phyloP scores from a whole-genome alignment of 78 protist genomes.

The Salpingoeca rosetta region DNA sequence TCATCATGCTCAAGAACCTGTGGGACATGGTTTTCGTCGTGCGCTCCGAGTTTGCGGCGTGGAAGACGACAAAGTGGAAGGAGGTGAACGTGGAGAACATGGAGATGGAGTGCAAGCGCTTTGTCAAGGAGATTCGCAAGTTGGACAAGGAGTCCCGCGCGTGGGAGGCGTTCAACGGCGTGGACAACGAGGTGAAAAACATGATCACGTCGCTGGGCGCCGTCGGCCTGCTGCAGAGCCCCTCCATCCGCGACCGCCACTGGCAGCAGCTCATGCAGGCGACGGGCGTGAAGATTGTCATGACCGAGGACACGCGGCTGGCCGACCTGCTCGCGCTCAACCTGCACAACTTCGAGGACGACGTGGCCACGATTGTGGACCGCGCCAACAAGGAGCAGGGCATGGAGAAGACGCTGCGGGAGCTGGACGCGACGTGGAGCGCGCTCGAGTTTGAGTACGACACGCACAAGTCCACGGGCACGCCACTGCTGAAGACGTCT shows the following conservation, averaged over 20 bases:
- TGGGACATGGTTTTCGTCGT: slow-evolving; percentile 55
- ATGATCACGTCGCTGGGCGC: slow-evolving; percentile 55
- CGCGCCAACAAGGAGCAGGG: slow-evolving; percentile 37
- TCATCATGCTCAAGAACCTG: slow-evolving; percentile 26
- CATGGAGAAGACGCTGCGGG: slow-evolving; percentile 35
- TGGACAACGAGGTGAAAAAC: slow-evolving; percentile 37
- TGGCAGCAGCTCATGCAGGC: slow-evolving; percentile 66
- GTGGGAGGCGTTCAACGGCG: slow-evolving; percentile 45
- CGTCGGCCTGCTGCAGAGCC: slow-evolving; percentile 49
- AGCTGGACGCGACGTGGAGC: slow-evolving; percentile 22
- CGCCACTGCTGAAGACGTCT: slow-evolving; percentile 5
- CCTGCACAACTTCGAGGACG: slow-evolving; percentile 60
- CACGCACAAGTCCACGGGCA: slow-evolving; percentile 18
- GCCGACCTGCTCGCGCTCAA: slow-evolving; percentile 45
- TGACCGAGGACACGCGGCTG: slow-evolving; percentile 46
- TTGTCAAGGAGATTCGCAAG: slow-evolving; percentile 15
- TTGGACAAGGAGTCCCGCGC: not conserved
- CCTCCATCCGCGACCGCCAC: slow-evolving; percentile 74
- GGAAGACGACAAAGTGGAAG: slow-evolving; percentile 25
- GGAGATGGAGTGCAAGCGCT: slow-evolving; percentile 36
- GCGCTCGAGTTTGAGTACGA: slow-evolving; percentile 20
- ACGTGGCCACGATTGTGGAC: slow-evolving; percentile 37
- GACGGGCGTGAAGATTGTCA: slow-evolving; percentile 20
- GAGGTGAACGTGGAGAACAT: slow-evolving; percentile 47
- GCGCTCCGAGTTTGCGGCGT: slow-evolving; percentile 9